Conservation (phyloP, 2,329 filamentous ascomycete species). For the Tympanopsis confertula region DNA sequence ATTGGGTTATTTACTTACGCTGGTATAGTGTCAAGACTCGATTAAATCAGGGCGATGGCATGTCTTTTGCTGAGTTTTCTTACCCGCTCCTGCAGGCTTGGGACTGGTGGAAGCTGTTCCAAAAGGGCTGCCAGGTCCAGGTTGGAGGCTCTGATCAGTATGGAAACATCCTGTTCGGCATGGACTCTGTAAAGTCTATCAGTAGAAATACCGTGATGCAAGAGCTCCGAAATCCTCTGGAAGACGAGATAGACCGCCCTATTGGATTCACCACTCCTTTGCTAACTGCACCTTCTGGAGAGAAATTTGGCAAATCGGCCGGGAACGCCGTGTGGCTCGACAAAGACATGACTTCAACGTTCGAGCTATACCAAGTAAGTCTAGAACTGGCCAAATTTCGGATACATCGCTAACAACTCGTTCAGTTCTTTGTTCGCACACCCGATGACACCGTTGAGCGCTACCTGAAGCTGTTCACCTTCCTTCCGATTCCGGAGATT, state of each 20-base stretch:
- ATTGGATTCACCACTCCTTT: conserved; percentile 56
- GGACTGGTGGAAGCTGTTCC: conserved; percentile 58
- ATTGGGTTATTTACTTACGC: not conserved
- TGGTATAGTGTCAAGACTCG: conserved; percentile 45
- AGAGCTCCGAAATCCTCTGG: conserved; percentile 2
- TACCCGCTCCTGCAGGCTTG: conserved; percentile 58
- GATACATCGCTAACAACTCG: not conserved
- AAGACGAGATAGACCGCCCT: conserved; percentile 18
- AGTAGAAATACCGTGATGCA: not conserved
- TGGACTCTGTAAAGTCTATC: conserved; percentile 1
- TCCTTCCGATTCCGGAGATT: conserved; percentile 43
- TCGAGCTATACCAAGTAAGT: conserved; percentile 39
- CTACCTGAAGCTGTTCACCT: conserved; percentile 58
- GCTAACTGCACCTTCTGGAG: conserved; percentile 48
- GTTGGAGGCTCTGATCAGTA: conserved; percentile 7
- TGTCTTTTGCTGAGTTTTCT: conserved; percentile 59
- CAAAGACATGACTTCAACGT: conserved; percentile 45
- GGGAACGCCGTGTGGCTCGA: conserved; percentile 61
- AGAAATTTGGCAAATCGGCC: conserved; percentile 60
- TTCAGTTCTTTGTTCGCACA: conserved; percentile 48
- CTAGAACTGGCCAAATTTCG: not conserved
- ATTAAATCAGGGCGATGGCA: conserved; percentile 48
- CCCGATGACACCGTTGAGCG: conserved; percentile 48
- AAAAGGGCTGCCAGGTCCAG: conserved; percentile 31
- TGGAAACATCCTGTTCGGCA: not conserved